Conservation (phyloP, 352 stramenopile species). For the Globisporangium cederbergense region DNA sequence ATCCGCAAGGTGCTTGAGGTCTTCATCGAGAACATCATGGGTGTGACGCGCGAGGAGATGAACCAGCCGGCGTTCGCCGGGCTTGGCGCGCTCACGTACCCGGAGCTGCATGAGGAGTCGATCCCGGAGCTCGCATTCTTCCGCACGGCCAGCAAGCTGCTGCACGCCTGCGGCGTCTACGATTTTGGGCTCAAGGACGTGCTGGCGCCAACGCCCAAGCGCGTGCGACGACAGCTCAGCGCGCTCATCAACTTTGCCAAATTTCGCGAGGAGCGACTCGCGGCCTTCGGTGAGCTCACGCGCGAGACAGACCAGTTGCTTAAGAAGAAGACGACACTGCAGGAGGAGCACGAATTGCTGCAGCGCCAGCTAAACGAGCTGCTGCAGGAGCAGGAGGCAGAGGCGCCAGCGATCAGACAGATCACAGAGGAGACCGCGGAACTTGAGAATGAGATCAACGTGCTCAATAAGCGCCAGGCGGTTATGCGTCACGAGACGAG, state of each 20-base stretch:
- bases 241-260: constrained; percentile 98
- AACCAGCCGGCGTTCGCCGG: constrained; percentile 86
- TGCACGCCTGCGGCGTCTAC: constrained; percentile 89
- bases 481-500: constrained; percentile 80
- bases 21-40: constrained; percentile 89
- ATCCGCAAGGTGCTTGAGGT: constrained; percentile 88
- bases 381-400: constrained; percentile 41
- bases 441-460: constrained; percentile 87
- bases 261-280: constrained; percentile 93
- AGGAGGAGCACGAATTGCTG: constrained; percentile 61
- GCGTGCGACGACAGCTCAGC: constrained; percentile 91
- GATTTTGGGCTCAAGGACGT: constrained; percentile 95
- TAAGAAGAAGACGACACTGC: constrained; percentile 38
- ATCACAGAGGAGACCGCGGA: constrained; percentile 79
- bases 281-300: constrained; percentile 78
- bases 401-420: constrained; percentile 57
- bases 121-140: constrained; percentile 94
- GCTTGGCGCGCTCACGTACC: constrained; percentile 77
- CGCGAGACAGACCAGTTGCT: constrained; percentile 65
- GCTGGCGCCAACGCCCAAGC: constrained; percentile 80
- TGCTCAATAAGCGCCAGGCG: constrained; percentile 88
- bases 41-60: constrained; percentile 90
- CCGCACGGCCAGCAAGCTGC: constrained; percentile 82
- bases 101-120: constrained; percentile 93
- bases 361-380: constrained; percentile 63